These are phyloP conservation scores for Carex arenaria DNA, from an alignment of 202 grass and related monocot species.

Conservation along the genomic window DNA sequence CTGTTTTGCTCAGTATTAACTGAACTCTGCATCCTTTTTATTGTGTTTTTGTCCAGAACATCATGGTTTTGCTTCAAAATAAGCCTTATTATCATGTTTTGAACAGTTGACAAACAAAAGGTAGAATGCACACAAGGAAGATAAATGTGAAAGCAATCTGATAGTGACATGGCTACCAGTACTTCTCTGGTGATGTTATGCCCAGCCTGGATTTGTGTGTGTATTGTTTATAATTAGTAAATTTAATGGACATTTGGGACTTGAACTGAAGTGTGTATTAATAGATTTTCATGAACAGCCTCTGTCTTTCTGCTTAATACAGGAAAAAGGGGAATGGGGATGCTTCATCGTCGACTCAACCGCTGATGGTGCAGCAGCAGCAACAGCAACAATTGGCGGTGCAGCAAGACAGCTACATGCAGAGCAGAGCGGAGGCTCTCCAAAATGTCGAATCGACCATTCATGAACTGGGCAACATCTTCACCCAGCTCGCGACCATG, in stretches of 20 bases:
- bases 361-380: constrained; percentile 57
- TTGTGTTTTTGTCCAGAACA: neutral
- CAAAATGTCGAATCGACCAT: constrained; percentile 99
- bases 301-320: neutral
- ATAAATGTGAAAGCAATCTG: neutral
- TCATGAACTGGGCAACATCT: constrained; percentile 92
- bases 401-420: constrained; percentile 95
- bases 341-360: constrained; percentile 65
- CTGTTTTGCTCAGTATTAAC: neutral
- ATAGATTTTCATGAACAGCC: neutral
- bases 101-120: neutral
- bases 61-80: neutral
- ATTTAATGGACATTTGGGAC: neutral
- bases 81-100: neutral
- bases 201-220: neutral
- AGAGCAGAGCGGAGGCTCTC: constrained; percentile 93
- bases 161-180: neutral
- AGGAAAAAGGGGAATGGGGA: constrained; percentile 96
- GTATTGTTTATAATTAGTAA: neutral
- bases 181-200: neutral
- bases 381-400: constrained; percentile 76
- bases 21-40: neutral
- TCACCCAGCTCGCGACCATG: constrained; percentile 93
- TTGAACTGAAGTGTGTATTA: no score
- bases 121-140: neutral